Percentiles rank a stretch among this genome's conserved stretches.
Conservation (phyloP, 148 eudicot species). For the Chenopodium album region DNA sequence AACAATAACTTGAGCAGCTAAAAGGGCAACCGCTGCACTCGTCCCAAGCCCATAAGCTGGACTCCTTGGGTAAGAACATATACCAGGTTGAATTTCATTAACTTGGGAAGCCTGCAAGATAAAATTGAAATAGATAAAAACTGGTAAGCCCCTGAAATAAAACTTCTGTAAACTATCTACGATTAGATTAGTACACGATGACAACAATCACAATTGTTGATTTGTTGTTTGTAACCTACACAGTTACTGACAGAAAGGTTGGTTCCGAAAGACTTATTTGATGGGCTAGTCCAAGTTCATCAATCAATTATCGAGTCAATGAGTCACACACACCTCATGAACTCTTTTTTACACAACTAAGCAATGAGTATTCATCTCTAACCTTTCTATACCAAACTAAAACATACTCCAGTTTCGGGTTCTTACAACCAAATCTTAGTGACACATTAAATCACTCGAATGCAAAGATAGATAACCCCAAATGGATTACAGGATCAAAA, state of each 20-base stretch:
- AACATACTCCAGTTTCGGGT: background rate
- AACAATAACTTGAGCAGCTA: constrained; percentile 62
- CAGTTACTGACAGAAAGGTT: background rate
- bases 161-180: background rate
- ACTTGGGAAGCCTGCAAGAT: constrained; percentile 57
- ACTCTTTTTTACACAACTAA: too few relatives aligned
- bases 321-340: background rate
- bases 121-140: background rate
- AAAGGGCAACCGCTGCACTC: constrained; percentile 62
- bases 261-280: background rate
- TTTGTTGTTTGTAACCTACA: too few relatives aligned
- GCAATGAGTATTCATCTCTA: too few relatives aligned
- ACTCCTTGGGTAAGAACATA: constrained; percentile 74
- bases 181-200: background rate
- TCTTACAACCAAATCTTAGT: background rate
- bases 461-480: background rate
- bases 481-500: background rate
- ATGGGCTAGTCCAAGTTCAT: background rate
- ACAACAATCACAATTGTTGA: background rate
- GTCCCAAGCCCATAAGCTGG: constrained; percentile 77
- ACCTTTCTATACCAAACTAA: too few relatives aligned
- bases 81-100: constrained; percentile 43
- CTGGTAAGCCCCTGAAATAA: background rate
- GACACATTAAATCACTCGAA: background rate
- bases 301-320: background rate